phyloP scores from a whole-genome alignment of 1,284 basidiomycete species.

The Coniferiporia weirii region DNA sequence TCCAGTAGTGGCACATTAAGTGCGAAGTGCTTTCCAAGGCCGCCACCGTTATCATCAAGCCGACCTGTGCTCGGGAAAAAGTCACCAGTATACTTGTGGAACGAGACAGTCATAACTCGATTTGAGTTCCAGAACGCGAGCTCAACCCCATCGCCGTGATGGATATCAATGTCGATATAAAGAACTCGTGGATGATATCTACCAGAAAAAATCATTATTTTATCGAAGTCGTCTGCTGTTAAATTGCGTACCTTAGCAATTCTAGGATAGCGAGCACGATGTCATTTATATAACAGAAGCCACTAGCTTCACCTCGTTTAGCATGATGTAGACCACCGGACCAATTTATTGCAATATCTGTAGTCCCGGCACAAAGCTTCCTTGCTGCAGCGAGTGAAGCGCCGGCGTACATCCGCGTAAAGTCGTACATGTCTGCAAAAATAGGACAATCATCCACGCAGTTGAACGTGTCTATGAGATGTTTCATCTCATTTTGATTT shows the following conservation, averaged over 20 bases:
- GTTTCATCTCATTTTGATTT: constrained; percentile 68
- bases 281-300: constrained; percentile 96
- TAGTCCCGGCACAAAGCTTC: constrained; percentile 78
- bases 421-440: constrained; percentile 89
- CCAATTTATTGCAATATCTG: constrained; percentile 98
- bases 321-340: constrained; percentile 94
- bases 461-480: constrained; percentile 78
- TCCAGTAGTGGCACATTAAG: constrained; percentile 95
- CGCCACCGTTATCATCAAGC: constrained; percentile 84
- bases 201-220: neutral
- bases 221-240: neutral
- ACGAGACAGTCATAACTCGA: constrained; percentile 96
- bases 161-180: constrained; percentile 97
- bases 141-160: constrained; percentile 96
- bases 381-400: constrained; percentile 87
- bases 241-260: constrained; percentile 63
- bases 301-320: constrained; percentile 92
- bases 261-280: constrained; percentile 94
- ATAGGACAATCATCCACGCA: constrained; percentile 94
- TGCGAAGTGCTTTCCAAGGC: constrained; percentile 90
- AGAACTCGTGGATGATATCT: constrained; percentile 89
- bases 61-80: constrained; percentile 98
- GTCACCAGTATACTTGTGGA: constrained; percentile 98
- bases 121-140: constrained; percentile 98
- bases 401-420: constrained; percentile 89